phyloP scores from a whole-genome alignment of 768 basidiomycete genomes.

The Auricularia sp. region DNA sequence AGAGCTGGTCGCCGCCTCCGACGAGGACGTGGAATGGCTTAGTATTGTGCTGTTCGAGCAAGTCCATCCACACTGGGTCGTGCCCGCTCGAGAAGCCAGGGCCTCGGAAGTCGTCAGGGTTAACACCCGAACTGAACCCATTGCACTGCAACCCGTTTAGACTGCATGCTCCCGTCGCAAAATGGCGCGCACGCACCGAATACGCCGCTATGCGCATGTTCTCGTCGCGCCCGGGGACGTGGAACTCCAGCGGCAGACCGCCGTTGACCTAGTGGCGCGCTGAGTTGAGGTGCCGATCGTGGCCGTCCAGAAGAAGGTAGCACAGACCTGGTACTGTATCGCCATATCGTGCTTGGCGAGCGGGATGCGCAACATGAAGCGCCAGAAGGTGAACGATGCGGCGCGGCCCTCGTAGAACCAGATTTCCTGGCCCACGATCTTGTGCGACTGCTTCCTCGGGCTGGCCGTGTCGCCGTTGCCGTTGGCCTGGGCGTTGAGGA shows the following conservation, averaged over 20 bases:
- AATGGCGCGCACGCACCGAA: conserved; percentile 43
- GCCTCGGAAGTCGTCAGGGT: conserved; percentile 75
- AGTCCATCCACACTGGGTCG: conserved; percentile 88
- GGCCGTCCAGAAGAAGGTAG: conserved; percentile 71
- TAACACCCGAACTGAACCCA: conserved; percentile 51
- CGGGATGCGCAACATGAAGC: conserved; percentile 80
- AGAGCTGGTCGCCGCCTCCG: conserved; percentile 90
- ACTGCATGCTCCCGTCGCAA: neutral
- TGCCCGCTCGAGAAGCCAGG: conserved; percentile 74
- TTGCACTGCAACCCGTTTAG: conserved; percentile 11
- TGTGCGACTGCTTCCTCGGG: conserved; percentile 24
- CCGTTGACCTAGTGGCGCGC: conserved; percentile 16
- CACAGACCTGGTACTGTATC: conserved; percentile 74
- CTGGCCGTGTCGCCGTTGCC: conserved; percentile 9
- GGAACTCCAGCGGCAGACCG: conserved; percentile 44
- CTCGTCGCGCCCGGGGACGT: conserved; percentile 66
- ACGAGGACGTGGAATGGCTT: conserved; percentile 84
- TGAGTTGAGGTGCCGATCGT: conserved; percentile 80
- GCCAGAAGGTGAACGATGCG: conserved; percentile 89
- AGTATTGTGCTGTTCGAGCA: conserved; percentile 72
- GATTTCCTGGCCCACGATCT: conserved; percentile 56
- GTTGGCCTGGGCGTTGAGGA: neutral
- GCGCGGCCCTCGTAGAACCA: conserved; percentile 47
- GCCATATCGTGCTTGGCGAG: conserved; percentile 60
- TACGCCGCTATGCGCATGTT: conserved; percentile 90